These are phyloP conservation scores for Ilyonectria robusta DNA, from an alignment of 2,329 filamentous ascomycete species.

Conservation along the genomic window DNA sequence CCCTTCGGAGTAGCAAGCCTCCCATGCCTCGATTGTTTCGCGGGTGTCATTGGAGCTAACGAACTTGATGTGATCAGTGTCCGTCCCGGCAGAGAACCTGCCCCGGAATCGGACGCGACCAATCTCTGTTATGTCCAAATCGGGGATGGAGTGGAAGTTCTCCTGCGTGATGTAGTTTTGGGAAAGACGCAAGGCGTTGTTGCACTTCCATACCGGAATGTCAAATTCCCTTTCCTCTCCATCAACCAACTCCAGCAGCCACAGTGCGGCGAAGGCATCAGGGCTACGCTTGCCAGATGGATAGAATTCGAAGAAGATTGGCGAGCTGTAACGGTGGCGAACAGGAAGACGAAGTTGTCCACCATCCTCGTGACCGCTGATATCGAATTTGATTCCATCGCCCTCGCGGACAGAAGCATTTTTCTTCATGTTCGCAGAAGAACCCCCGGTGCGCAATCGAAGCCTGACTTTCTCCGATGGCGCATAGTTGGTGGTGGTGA, in stretches of 20 bases:
- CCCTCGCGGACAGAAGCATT: slow-evolving; percentile 73
- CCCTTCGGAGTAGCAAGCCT: slow-evolving; percentile 90
- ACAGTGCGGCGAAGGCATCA: slow-evolving; percentile 84
- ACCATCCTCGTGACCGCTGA: slow-evolving; percentile 59
- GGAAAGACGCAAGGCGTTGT: slow-evolving; percentile 80
- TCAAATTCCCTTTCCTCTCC: slow-evolving; percentile 83
- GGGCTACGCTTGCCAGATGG: slow-evolving; percentile 76
- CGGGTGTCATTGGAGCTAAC: slow-evolving; percentile 89
- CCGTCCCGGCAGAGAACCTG: slow-evolving; percentile 90
- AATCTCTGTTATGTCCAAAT: slow-evolving; percentile 83
- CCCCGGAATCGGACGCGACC: slow-evolving; percentile 86
- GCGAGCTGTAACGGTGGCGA: slow-evolving; percentile 90
- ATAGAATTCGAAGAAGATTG: slow-evolving; percentile 90
- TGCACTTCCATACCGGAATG: slow-evolving; percentile 91
- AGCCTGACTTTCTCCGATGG: slow-evolving; percentile 80
- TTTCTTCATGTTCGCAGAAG: slow-evolving; percentile 78
- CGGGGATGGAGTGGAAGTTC: slow-evolving; percentile 78
- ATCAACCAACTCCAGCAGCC: slow-evolving; percentile 89
- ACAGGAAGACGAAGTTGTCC: slow-evolving; percentile 82
- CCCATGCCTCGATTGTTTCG: slow-evolving; percentile 96
- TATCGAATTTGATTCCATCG: slow-evolving; percentile 65
- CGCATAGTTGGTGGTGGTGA: slow-evolving; percentile 75
- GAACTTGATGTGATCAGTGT: slow-evolving; percentile 87
- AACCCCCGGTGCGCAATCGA: slow-evolving; percentile 86
- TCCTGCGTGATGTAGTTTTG: slow-evolving; percentile 93